Percentiles rank a stretch among this genome's conserved stretches.
phyloP scores from a whole-genome alignment of 345 rosid species.

The Eucalyptus polybractea region DNA sequence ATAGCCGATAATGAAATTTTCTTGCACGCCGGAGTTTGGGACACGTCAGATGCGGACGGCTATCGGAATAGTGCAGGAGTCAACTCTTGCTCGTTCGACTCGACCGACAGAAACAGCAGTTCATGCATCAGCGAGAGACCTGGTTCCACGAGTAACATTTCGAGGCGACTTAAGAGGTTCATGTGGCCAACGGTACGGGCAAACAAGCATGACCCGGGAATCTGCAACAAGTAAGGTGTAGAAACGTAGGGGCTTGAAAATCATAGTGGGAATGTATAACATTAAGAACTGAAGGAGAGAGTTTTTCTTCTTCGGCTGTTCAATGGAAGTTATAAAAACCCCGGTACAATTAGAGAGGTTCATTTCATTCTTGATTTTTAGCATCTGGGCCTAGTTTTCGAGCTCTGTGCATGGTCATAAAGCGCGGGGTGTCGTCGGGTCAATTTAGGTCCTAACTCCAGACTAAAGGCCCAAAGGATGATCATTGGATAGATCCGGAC shows the following conservation, averaged over 20 bases:
- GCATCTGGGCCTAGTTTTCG: not conserved
- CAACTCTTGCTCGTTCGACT: constrained; percentile 37
- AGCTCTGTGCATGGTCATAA: not conserved
- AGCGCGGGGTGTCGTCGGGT: not conserved
- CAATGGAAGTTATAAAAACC: not conserved
- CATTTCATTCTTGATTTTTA: not conserved
- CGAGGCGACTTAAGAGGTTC: constrained; percentile 41
- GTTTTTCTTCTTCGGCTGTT: not conserved
- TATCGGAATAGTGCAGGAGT: constrained; percentile 20
- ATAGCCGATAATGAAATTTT: constrained; percentile 65
- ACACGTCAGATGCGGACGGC: constrained; percentile 11
- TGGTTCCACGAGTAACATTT: not conserved
- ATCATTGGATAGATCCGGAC: not conserved
- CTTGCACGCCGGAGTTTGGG: constrained; percentile 37
- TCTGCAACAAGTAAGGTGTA: not conserved
- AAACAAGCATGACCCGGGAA: not conserved
- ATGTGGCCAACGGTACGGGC: constrained; percentile 50
- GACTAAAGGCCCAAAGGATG: not conserved
- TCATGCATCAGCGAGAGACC: constrained; percentile 18
- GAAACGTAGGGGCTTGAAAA: not conserved
- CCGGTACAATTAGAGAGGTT: not conserved
- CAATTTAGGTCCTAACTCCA: not conserved
- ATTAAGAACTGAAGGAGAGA: not conserved
- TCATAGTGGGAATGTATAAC: not conserved
- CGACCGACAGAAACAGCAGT: constrained; percentile 15